phyloP scores from a whole-genome alignment of 2,329 filamentous ascomycete species.

The Helotiales sp. region DNA sequence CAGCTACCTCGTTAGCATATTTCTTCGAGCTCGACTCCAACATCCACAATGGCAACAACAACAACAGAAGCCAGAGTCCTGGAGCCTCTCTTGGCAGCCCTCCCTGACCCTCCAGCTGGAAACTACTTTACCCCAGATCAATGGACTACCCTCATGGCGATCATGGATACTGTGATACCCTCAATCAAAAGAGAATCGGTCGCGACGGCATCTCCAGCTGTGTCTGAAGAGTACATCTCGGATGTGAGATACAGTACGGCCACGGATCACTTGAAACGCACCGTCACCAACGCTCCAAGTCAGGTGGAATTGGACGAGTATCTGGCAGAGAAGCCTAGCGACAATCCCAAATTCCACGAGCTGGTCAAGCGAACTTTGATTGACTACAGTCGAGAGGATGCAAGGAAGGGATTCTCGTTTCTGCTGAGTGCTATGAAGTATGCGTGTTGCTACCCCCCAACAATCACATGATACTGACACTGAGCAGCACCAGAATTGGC shows the following conservation, averaged over 20 bases:
- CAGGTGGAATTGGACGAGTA: slow-evolving; percentile 50
- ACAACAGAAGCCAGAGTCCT: background rate
- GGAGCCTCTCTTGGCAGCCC: slow-evolving; percentile 3
- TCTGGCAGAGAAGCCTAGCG: slow-evolving; percentile 51
- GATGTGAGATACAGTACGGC: slow-evolving; percentile 50
- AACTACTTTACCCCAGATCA: slow-evolving; percentile 48
- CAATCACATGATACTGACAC: slow-evolving; percentile 5
- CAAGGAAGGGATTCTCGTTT: slow-evolving; percentile 28
- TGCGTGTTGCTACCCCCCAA: slow-evolving; percentile 1
- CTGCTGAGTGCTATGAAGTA: slow-evolving; percentile 33
- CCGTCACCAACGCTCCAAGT: slow-evolving; percentile 41
- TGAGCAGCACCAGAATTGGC: slow-evolving; percentile 57
- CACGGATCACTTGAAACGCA: slow-evolving; percentile 40
- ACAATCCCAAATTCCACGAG: slow-evolving; percentile 53
- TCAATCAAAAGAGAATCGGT: slow-evolving; percentile 48
- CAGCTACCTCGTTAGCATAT: background rate
- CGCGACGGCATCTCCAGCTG: background rate
- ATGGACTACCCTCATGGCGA: slow-evolving; percentile 54
- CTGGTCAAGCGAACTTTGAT: slow-evolving; percentile 47
- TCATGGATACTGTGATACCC: slow-evolving; percentile 61
- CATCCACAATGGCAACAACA: slow-evolving; percentile 1
- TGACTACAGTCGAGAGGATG: slow-evolving; percentile 27
- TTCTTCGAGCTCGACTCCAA: background rate
- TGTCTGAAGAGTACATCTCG: slow-evolving; percentile 37
- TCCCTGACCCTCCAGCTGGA: slow-evolving; percentile 28